phyloP scores from a whole-genome alignment of 108 stramenopile species.

The Nitzschia palea region DNA sequence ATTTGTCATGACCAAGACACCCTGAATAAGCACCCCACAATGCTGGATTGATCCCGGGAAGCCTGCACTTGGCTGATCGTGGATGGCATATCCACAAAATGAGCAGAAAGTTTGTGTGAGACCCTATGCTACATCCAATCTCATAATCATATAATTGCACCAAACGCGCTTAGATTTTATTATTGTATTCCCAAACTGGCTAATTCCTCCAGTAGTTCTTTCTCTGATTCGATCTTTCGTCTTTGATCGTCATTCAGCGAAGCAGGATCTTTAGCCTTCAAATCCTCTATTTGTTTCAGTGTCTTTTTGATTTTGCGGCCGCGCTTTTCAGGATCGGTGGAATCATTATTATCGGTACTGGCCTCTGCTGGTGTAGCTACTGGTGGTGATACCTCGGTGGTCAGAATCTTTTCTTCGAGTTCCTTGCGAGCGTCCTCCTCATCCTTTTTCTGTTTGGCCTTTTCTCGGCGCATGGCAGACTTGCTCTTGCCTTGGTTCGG shows the following conservation, averaged over 20 bases:
- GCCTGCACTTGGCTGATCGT: no score
- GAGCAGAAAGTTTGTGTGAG: no score
- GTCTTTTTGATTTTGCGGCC: constrained; percentile 79
- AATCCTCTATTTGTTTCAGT: constrained; percentile 82
- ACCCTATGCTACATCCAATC: no score
- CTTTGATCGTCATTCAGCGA: constrained; percentile 86
- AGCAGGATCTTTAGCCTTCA: constrained; percentile 68
- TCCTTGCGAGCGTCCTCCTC: constrained; percentile 59
- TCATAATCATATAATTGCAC: no score
- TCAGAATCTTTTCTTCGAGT: constrained; percentile 29
- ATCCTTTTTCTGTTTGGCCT: constrained; percentile 51
- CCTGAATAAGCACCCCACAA: no score
- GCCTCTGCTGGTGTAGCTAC: constrained; percentile 53
- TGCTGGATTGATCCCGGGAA: no score
- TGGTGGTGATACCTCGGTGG: constrained; percentile 4
- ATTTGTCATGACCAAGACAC: no score
- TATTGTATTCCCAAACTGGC: constrained; percentile 34
- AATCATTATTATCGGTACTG: constrained; percentile 4
- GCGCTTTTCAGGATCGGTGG: constrained; percentile 74
- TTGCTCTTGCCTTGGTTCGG: constrained; percentile 63
- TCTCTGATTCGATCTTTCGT: constrained; percentile 68
- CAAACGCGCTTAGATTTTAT: no score
- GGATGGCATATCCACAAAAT: no score
- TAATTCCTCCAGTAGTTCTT: constrained; percentile 59
- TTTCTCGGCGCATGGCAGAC: constrained; percentile 72